Conservation (phyloP, 371 early-diverging fungal species). For the Mortierella sp. region DNA sequence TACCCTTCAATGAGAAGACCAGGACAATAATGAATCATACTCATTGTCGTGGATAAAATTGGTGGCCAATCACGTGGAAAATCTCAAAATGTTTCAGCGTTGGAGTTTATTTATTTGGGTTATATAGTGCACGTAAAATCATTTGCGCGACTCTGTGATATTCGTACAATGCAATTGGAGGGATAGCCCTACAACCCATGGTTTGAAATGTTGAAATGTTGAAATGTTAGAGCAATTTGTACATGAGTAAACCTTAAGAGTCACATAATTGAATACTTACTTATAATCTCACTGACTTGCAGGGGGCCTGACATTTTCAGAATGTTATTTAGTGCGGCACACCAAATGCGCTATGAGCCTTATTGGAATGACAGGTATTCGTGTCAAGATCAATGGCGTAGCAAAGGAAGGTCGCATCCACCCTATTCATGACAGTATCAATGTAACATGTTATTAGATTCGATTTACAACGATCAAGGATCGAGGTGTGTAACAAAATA, state of each 20-base stretch:
- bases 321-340: neutral
- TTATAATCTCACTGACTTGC: neutral
- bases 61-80: neutral
- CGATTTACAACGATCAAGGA: neutral
- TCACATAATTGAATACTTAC: no score
- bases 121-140: no score
- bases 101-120: constrained; percentile 1
- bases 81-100: neutral
- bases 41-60: neutral
- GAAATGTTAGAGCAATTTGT: no score
- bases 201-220: no score
- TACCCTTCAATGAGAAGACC: no score
- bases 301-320: no score
- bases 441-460: neutral
- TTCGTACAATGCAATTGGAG: no score
- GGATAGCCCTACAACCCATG: no score
- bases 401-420: constrained; percentile 84
- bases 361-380: constrained; percentile 71
- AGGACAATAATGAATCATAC: no score
- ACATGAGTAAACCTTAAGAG: no score
- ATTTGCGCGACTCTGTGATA: no score
- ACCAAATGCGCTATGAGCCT: constrained; percentile 64
- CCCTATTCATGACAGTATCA: constrained; percentile 55
- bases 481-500: neutral
- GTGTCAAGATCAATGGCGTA: constrained; percentile 86